phyloP scores from a whole-genome alignment of 768 basidiomycete species.

The Leccinellum rugosiceps region DNA sequence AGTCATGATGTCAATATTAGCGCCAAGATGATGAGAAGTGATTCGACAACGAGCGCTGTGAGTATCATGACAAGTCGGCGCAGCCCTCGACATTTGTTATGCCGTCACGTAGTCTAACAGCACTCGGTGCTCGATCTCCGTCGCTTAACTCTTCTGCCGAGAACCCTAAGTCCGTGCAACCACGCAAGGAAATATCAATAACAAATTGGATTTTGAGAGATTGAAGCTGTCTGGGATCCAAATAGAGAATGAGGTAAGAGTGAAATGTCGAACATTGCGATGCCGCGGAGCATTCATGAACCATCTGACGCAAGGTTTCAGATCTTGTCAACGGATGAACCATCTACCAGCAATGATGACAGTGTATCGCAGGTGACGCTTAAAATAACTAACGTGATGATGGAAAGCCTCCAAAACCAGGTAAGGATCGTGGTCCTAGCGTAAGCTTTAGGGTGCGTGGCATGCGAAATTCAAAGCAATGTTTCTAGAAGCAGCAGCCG shows the following conservation, averaged over 20 bases:
- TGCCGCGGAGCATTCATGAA: not conserved
- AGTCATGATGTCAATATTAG: not conserved
- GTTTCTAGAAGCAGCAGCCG: not conserved
- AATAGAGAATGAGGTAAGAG: constrained; percentile 1
- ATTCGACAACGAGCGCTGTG: not conserved
- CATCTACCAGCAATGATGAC: not conserved
- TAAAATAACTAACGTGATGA: not conserved
- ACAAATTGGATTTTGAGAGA: not conserved
- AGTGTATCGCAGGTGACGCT: not conserved
- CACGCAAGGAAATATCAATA: not conserved
- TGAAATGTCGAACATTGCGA: not conserved
- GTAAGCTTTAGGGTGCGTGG: not conserved
- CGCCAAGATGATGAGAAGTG: not conserved
- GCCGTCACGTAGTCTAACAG: not conserved
- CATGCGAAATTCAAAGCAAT: not conserved
- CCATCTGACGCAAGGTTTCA: not conserved
- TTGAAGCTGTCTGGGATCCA: not conserved
- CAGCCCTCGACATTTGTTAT: not conserved
- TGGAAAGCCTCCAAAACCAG: not conserved
- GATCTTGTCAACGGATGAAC: not conserved
- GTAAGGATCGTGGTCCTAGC: not conserved
- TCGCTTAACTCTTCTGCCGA: not conserved
- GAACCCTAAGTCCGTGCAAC: not conserved
- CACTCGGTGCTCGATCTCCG: not conserved
- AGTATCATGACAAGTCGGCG: not conserved